Conservation (phyloP, 257 asterid genomes). For the Hygrophila difformis region DNA sequence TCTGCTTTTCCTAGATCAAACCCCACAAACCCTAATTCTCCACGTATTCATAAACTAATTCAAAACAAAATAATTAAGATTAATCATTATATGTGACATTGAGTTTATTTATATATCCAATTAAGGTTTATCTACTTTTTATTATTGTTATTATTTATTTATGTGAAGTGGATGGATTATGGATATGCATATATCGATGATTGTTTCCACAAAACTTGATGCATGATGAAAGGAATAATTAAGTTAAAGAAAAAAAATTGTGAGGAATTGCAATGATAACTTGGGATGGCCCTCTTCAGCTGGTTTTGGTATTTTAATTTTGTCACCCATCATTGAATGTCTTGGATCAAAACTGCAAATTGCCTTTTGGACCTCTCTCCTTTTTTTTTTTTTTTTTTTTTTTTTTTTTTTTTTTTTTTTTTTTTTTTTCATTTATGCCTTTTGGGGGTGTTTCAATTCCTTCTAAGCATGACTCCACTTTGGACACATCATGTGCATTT, state of each 20-base stretch:
- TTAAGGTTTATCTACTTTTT: too few relatives aligned
- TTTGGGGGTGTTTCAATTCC: not conserved
- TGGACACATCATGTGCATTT: conserved; percentile 38
- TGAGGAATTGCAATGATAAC: conserved; percentile 31
- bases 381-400: too few relatives aligned
- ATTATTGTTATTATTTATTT: conserved; percentile 13
- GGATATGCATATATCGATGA: too few relatives aligned
- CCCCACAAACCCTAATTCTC: conserved; percentile 18
- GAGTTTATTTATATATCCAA: too few relatives aligned
- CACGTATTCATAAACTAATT: not conserved
- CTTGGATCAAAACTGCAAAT: conserved; percentile 22
- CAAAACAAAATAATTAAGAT: not conserved
- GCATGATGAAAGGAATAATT: too few relatives aligned
- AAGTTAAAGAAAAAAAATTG: too few relatives aligned
- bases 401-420: too few relatives aligned
- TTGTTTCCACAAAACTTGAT: too few relatives aligned
- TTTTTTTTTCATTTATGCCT: too few relatives aligned
- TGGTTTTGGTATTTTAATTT: conserved; percentile 25
- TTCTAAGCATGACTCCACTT: conserved; percentile 3
- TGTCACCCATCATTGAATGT: conserved; percentile 29
- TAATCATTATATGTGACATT: too few relatives aligned
- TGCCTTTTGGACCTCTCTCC: conserved; percentile 13
- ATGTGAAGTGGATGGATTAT: too few relatives aligned
- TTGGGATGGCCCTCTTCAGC: conserved; percentile 25
- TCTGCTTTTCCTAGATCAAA: conserved; percentile 29